phyloP scores from a whole-genome alignment of 2,329 filamentous ascomycete species.

The Cladophialophora bantiana region DNA sequence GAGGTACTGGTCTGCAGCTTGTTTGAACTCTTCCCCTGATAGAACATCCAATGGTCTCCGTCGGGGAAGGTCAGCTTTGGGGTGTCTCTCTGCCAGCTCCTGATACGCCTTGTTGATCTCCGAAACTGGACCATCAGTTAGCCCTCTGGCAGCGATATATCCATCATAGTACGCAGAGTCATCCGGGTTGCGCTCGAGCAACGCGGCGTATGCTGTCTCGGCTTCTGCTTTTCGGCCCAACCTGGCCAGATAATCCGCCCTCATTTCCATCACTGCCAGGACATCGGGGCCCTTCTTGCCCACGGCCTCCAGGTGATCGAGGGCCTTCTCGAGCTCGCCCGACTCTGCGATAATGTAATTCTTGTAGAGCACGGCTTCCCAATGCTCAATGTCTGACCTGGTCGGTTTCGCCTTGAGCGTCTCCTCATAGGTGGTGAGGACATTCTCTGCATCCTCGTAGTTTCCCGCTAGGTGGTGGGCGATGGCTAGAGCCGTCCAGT shows the following conservation, averaged over 20 bases:
- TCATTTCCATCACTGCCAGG: conserved; percentile 82
- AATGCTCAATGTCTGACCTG: conserved; percentile 85
- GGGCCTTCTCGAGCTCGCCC: conserved; percentile 79
- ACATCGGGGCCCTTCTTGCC: conserved; percentile 82
- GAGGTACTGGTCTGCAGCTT: conserved; percentile 79
- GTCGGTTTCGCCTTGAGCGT: conserved; percentile 80
- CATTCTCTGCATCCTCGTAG: conserved; percentile 83
- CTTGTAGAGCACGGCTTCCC: conserved; percentile 93
- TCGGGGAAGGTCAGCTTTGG: conserved; percentile 82
- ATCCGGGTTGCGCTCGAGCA: conserved; percentile 88
- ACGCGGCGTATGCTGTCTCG: conserved; percentile 76
- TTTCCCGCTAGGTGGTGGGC: conserved; percentile 92
- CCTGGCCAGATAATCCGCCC: conserved; percentile 81
- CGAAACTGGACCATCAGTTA: conserved; percentile 67
- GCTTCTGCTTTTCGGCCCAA: conserved; percentile 81
- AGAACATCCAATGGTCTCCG: conserved; percentile 91
- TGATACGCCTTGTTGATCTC: conserved; percentile 78
- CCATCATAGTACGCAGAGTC: conserved; percentile 84
- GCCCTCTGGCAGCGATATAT: conserved; percentile 71
- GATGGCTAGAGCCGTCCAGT: conserved; percentile 96
- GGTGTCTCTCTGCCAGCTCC: conserved; percentile 79
- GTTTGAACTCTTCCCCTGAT: conserved; percentile 78
- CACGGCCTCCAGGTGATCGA: conserved; percentile 82
- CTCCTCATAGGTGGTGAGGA: conserved; percentile 89
- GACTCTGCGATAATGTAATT: conserved; percentile 92